Evolutionary conservation across 2,329 filamentous ascomycete genomes (phyloP).

Genomic region (Hypoxylon sp.): DNA sequence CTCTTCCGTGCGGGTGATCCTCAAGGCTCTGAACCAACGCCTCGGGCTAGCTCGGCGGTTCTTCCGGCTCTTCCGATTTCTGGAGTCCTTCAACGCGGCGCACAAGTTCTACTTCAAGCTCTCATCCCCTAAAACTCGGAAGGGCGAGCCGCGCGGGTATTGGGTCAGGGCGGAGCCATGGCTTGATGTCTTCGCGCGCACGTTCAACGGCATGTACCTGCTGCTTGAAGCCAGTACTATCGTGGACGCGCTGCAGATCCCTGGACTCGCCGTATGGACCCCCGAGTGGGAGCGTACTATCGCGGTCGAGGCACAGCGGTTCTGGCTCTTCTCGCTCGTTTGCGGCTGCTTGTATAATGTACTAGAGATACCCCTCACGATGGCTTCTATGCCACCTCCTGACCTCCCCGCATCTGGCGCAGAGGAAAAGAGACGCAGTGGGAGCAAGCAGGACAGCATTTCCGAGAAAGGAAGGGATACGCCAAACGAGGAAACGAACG

Average conservation of each 20-base stretch:
- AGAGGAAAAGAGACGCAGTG: slow-evolving; percentile 37
- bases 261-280: slow-evolving; percentile 66
- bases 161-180: slow-evolving; percentile 52
- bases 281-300: slow-evolving; percentile 61
- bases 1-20: slow-evolving; percentile 52
- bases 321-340: slow-evolving; percentile 76
- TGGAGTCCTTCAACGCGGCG: slow-evolving; percentile 69
- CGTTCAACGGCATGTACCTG: slow-evolving; percentile 75
- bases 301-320: slow-evolving; percentile 72
- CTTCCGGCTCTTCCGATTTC: slow-evolving; percentile 77
- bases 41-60: slow-evolving; percentile 69
- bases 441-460: not conserved
- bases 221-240: slow-evolving; percentile 75
- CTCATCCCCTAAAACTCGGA: slow-evolving; percentile 33
- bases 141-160: slow-evolving; percentile 41
- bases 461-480: not conserved
- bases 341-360: slow-evolving; percentile 62
- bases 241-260: slow-evolving; percentile 63
- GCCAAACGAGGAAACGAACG: slow-evolving; percentile 39
- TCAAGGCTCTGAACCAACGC: slow-evolving; percentile 55
- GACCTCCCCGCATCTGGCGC: too few relatives aligned
- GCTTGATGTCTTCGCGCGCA: slow-evolving; percentile 69
- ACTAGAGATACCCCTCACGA: slow-evolving; percentile 58
- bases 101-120: slow-evolving; percentile 57
- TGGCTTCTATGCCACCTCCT: slow-evolving; percentile 55